Percentiles rank a stretch among this genome's conserved stretches.
Conservation (phyloP, 345 rosid species). For the Capsella bursapastoris region DNA sequence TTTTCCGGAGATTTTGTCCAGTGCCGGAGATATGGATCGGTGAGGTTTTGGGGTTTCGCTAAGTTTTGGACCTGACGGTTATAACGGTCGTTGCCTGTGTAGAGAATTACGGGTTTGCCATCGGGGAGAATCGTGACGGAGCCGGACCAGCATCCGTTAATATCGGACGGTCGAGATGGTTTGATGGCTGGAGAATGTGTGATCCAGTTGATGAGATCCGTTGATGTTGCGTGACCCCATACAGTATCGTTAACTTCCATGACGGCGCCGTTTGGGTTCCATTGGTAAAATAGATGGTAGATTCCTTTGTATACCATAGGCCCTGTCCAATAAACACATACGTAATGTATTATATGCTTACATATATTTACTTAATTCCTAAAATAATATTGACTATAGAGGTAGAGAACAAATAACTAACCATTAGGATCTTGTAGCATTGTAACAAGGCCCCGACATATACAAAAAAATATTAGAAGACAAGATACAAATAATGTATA, state of each 20-base stretch:
- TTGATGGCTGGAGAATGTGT: constrained; percentile 56
- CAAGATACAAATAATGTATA: background rate
- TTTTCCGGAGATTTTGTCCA: constrained; percentile 59
- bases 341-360: background rate
- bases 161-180: constrained; percentile 55
- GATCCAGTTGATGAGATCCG: constrained; percentile 74
- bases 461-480: background rate
- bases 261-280: constrained; percentile 46
- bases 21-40: constrained; percentile 60
- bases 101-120: constrained; percentile 57
- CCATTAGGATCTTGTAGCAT: constrained; percentile 33
- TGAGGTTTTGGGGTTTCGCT: constrained; percentile 57
- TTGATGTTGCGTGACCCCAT: constrained; percentile 80
- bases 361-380: background rate
- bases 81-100: constrained; percentile 60
- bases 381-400: background rate
- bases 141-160: constrained; percentile 73
- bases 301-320: constrained; percentile 49
- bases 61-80: constrained; percentile 58
- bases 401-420: background rate
- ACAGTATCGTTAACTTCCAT: constrained; percentile 66
- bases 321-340: constrained; percentile 22
- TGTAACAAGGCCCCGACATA: background rate
- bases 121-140: constrained; percentile 60
- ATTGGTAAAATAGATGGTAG: constrained; percentile 52